A percentile compares a stretch with the other conserved stretches of the same genome.
Conservation (phyloP, 192 early-diverging fungal species). For the Dimargaris cristalligena region DNA sequence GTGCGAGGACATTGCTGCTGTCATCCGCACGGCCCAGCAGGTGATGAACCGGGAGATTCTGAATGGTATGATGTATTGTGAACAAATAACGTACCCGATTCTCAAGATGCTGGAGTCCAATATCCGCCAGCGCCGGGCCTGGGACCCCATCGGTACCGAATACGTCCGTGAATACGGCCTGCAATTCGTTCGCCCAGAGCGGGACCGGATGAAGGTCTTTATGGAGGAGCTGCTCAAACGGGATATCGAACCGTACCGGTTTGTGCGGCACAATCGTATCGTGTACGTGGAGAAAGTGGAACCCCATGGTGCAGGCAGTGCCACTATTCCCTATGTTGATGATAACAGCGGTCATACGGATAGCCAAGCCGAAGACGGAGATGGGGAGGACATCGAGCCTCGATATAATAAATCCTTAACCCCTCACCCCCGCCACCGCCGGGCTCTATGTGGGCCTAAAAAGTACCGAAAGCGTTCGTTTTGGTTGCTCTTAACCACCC, state of each 20-base stretch:
- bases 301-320: too few species aligned
- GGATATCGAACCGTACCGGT: constrained; percentile 8
- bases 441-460: too few species aligned
- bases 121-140: constrained; percentile 2
- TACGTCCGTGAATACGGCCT: constrained; percentile 11
- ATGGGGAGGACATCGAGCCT: too few species aligned
- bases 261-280: background rate
- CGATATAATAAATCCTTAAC: too few species aligned
- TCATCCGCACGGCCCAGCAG: constrained; percentile 6
- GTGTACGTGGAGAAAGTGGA: constrained; percentile 10
- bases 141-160: constrained; percentile 10
- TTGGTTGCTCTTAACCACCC: constrained; percentile 9
- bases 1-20: background rate
- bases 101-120: background rate
- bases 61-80: constrained; percentile 1
- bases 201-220: constrained; percentile 7
- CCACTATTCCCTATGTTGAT: too few species aligned
- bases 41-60: constrained; percentile 6
- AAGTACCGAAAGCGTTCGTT: constrained; percentile 1
- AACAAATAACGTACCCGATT: background rate
- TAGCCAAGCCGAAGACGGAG: background rate
- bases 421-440: background rate
- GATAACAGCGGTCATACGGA: too few species aligned
- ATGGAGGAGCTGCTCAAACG: background rate
- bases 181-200: constrained; percentile 3